phyloP scores from a whole-genome alignment of 2,329 filamentous ascomycete species.

The Ascochyta clinopodiicola region DNA sequence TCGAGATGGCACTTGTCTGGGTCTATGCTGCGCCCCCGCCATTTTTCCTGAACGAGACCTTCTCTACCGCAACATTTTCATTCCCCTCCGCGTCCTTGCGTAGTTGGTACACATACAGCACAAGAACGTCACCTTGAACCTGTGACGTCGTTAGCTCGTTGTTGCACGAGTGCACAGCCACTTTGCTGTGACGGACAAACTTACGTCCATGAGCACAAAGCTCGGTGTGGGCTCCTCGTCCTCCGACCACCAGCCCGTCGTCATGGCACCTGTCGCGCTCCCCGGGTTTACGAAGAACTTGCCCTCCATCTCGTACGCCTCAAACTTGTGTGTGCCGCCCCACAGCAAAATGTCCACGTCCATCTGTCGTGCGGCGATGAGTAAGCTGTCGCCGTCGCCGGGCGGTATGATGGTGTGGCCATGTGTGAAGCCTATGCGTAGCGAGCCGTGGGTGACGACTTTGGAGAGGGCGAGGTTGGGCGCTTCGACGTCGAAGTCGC shows the following conservation, averaged over 20 bases:
- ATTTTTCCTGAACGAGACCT: conserved; percentile 62
- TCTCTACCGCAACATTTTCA: conserved; percentile 62
- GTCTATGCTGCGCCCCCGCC: conserved; percentile 48
- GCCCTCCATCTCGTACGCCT: conserved; percentile 74
- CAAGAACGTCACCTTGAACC: conserved; percentile 95
- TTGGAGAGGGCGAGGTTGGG: conserved; percentile 69
- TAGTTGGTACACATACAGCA: conserved; percentile 85
- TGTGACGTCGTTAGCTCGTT: conserved; percentile 49
- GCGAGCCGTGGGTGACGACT: conserved; percentile 71
- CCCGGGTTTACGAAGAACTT: conserved; percentile 76
- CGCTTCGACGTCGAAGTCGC: conserved; percentile 73
- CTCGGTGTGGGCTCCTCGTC: conserved; percentile 78
- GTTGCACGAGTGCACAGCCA: not conserved
- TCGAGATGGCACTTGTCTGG: conserved; percentile 10
- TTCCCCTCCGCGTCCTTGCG: conserved; percentile 59
- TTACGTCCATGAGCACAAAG: conserved; percentile 97
- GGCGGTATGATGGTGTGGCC: conserved; percentile 75
- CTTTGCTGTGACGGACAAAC: conserved; percentile 51
- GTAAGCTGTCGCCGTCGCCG: conserved; percentile 68
- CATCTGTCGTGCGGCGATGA: conserved; percentile 74
- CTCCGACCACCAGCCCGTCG: conserved; percentile 64
- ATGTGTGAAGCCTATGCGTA: conserved; percentile 74
- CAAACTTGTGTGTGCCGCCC: conserved; percentile 73
- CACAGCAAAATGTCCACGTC: conserved; percentile 73
- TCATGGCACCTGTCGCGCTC: conserved; percentile 71